phyloP scores from a whole-genome alignment of 2,329 filamentous ascomycete species.

The Aspergillus quadricinctus region DNA sequence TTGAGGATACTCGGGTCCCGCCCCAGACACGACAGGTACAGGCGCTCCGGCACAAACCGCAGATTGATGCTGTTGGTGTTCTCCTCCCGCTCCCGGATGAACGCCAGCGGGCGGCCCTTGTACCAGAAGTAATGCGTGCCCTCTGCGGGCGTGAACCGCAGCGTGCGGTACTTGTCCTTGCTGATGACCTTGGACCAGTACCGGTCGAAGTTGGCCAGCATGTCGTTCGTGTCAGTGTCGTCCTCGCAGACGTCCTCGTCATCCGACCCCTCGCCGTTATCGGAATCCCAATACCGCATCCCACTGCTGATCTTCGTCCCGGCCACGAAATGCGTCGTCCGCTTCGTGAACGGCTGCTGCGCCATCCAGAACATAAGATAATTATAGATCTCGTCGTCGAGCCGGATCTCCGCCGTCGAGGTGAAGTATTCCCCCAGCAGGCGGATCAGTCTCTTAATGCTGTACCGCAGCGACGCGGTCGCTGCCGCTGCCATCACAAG shows the following conservation, averaged over 20 bases:
- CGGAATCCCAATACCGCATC: slow-evolving; percentile 26
- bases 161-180: slow-evolving; percentile 31
- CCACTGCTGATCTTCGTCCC: slow-evolving; percentile 54
- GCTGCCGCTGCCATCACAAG: slow-evolving; percentile 50
- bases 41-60: slow-evolving; percentile 22
- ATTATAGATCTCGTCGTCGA: slow-evolving; percentile 69
- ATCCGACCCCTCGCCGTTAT: slow-evolving; percentile 16
- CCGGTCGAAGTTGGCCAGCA: slow-evolving; percentile 39
- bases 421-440: slow-evolving; percentile 55
- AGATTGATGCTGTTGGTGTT: slow-evolving; percentile 14
- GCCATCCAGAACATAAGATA: slow-evolving; percentile 69
- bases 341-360: slow-evolving; percentile 56
- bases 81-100: slow-evolving; percentile 27
- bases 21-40: slow-evolving; percentile 34
- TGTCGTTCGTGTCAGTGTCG: slow-evolving; percentile 21
- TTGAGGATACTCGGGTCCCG: slow-evolving; percentile 32
- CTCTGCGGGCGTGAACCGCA: slow-evolving; percentile 61
- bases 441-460: slow-evolving; percentile 45
- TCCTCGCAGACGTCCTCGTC: slow-evolving; percentile 18
- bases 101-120: slow-evolving; percentile 49
- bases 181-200: slow-evolving; percentile 39
- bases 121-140: slow-evolving; percentile 69
- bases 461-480: slow-evolving; percentile 52
- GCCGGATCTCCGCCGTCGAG: slow-evolving; percentile 62
- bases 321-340: slow-evolving; percentile 59